Evolutionary conservation across 345 rosid genomes (phyloP).

Genomic region (Adansonia digitata): DNA sequence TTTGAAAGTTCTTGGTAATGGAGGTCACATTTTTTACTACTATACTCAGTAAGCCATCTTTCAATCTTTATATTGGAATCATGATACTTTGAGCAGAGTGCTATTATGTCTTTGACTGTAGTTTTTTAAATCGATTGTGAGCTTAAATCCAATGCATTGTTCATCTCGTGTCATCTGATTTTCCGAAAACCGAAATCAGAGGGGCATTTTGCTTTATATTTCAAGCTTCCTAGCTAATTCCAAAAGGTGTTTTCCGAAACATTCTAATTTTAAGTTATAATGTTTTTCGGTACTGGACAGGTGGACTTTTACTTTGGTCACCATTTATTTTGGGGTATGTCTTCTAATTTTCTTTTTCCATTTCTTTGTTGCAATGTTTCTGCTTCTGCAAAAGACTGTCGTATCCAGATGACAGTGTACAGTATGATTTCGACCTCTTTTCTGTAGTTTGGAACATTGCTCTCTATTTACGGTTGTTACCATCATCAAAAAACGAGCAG

Average conservation of each 20-base stretch:
- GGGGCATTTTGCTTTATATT: not conserved
- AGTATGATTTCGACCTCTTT: not conserved
- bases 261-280: slow-evolving; percentile 10
- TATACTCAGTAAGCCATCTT: slow-evolving; percentile 57
- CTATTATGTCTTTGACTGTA: not conserved
- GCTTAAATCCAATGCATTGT: not conserved
- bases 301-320: slow-evolving; percentile 61
- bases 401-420: slow-evolving; percentile 7
- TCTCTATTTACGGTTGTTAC: slow-evolving; percentile 59
- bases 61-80: not conserved
- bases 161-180: not conserved
- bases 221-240: not conserved
- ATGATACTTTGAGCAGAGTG: not conserved
- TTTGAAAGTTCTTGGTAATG: slow-evolving; percentile 25
- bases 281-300: slow-evolving; percentile 30
- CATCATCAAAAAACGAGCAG: slow-evolving; percentile 26
- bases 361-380: slow-evolving; percentile 1
- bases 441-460: slow-evolving; percentile 50
- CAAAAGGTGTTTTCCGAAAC: not conserved
- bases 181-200: not conserved
- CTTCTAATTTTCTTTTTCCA: slow-evolving; percentile 4
- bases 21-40: slow-evolving; percentile 38
- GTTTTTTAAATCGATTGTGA: not conserved
- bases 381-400: not conserved
- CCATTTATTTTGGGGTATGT: slow-evolving; percentile 67